Evolutionary conservation across 495 filamentous ascomycete genomes (phyloP), one percentile per base, ranked within the genome.

Genomic region (Diplogelasinospora grovesii): DNA sequence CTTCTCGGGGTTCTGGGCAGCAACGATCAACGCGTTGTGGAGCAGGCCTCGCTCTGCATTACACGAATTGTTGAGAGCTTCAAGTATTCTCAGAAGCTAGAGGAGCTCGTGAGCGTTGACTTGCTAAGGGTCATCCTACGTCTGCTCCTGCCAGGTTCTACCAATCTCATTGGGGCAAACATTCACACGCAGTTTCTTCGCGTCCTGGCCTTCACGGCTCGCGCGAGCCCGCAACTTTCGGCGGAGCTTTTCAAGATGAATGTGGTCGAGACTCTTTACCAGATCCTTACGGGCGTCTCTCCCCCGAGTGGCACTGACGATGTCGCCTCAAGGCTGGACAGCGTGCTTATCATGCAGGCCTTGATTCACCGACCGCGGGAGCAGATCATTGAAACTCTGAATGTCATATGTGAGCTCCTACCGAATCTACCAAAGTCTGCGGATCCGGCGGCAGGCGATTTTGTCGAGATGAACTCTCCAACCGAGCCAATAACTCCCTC

Each of bases 61-160:
- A 92, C 87, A n/a, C 74, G 93, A 22, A 89, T 99, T 41, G 87
- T 95, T 11, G 89, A 97, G 65, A 95, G 90, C 61, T 99, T 95
- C 70, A 88, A 82, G 53, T 76, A 89, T 50, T 75, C 89, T 24
- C 76, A 78, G 41, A 93, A 89, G 59, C 68, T 99, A 14, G 93
- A 97, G 65, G 86, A 93, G 57, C 75, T 99, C 20, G 82, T 97
- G 38, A 89, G 83, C 48, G 77, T 83, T 4, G 86, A 86, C 41
- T 74, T 99, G 50, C 78, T 99, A 14, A 83, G 78, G 57, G 85
- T 85, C 21, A 79, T 99, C 26, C 73, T 95, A n/a, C 80, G 92
- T 24, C 77, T 99, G 6, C 74, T 99, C 22, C 73, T 96, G 22
- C 93, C 93, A 0, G 93, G 93, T 15, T 93, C 87, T 2, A 96